phyloP scores from a whole-genome alignment of 2,329 filamentous ascomycete species.

The Aspergillus quadricinctus region DNA sequence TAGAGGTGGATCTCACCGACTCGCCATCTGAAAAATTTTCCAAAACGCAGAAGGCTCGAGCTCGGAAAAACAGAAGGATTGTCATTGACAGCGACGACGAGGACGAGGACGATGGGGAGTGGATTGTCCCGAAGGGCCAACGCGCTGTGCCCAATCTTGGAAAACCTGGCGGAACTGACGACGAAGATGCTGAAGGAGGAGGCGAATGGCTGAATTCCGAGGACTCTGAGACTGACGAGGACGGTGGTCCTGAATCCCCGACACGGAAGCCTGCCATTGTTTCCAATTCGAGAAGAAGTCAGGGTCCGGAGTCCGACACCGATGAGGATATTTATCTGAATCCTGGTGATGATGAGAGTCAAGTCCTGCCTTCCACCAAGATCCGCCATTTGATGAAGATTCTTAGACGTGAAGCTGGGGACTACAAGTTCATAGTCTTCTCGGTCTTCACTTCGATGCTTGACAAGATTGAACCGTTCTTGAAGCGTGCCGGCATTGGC shows the following conservation, averaged over 20 bases:
- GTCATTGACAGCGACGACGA: slow-evolving; percentile 55
- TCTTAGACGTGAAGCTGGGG: slow-evolving; percentile 67
- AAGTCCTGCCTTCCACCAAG: slow-evolving; percentile 69
- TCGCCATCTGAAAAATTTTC: slow-evolving; percentile 19
- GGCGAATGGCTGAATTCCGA: slow-evolving; percentile 73
- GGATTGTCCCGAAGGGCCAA: slow-evolving; percentile 70
- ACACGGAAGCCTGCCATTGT: slow-evolving; percentile 12
- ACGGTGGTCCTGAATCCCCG: slow-evolving; percentile 28
- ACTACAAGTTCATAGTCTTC: slow-evolving; percentile 98
- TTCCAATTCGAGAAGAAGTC: slow-evolving; percentile 8
- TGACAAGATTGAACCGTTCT: slow-evolving; percentile 88
- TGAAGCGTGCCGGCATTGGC: slow-evolving; percentile 66
- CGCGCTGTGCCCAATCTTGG: slow-evolving; percentile 60
- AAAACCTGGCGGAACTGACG: slow-evolving; percentile 76
- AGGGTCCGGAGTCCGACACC: slow-evolving; percentile 40
- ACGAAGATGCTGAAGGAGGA: slow-evolving; percentile 82
- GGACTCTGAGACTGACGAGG: slow-evolving; percentile 56
- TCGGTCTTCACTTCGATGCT: slow-evolving; percentile 99
- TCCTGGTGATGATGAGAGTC: slow-evolving; percentile 38
- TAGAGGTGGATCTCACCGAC: slow-evolving; percentile 30
- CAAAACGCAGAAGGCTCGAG: slow-evolving; percentile 21
- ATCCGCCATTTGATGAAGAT: slow-evolving; percentile 81
- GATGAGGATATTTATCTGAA: slow-evolving; percentile 38
- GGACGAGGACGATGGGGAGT: slow-evolving; percentile 66
- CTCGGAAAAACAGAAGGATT: slow-evolving; percentile 39